These are phyloP conservation scores for Paracoccidioides lutzii DNA, from an alignment of 2,329 filamentous ascomycete genomes.

Conservation along the genomic window DNA sequence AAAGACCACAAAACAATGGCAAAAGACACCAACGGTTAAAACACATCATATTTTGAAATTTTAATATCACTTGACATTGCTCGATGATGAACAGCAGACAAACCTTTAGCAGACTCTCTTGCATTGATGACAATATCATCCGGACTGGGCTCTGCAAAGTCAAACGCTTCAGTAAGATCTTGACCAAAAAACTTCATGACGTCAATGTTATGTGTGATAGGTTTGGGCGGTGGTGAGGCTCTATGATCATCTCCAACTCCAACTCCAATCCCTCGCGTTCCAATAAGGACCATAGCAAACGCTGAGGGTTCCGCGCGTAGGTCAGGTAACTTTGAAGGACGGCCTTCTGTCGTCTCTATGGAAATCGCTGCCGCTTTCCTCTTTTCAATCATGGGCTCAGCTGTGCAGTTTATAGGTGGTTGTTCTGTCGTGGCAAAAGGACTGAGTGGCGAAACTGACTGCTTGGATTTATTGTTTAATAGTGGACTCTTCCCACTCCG, in stretches of 20 bases:
- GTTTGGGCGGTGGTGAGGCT: constrained; percentile 16
- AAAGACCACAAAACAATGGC: constrained; percentile 3
- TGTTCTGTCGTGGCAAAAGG: not conserved
- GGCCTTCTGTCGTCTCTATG: not conserved
- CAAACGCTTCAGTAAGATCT: constrained; percentile 32
- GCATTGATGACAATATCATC: constrained; percentile 81
- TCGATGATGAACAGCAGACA: constrained; percentile 26
- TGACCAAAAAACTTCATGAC: constrained; percentile 27
- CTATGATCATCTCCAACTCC: constrained; percentile 4
- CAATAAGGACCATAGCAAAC: constrained; percentile 37
- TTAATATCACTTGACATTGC: constrained; percentile 17
- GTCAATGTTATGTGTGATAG: constrained; percentile 20
- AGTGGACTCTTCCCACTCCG: constrained; percentile 4
- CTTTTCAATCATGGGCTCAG: not conserved
- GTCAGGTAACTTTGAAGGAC: constrained; percentile 8
- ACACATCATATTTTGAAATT: not conserved
- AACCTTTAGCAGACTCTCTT: constrained; percentile 66
- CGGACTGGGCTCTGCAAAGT: constrained; percentile 76
- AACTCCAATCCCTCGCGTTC: constrained; percentile 10
- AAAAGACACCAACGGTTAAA: constrained; percentile 16
- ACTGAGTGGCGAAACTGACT: not conserved
- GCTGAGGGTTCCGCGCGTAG: constrained; percentile 37
- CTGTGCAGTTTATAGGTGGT: not conserved
- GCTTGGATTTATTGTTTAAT: not conserved
- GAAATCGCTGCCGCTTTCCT: constrained; percentile 1